These are phyloP conservation scores for Fusarium newnesense DNA, from an alignment of 2,329 filamentous ascomycete species.

Conservation along the genomic window DNA sequence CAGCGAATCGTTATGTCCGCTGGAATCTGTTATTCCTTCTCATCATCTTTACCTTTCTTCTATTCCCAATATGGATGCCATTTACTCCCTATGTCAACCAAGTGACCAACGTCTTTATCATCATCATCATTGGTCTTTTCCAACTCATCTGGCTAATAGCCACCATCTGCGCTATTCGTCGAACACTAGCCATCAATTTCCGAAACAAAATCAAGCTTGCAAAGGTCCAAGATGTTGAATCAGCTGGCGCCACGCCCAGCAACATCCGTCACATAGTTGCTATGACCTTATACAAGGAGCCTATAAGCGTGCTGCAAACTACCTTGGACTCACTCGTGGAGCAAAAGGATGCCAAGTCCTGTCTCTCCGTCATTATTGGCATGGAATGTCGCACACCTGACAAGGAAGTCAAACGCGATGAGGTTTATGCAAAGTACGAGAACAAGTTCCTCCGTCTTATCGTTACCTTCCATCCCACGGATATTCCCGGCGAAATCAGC, in stretches of 20 bases:
- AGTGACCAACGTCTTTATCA: conserved; percentile 18
- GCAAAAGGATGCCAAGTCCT: conserved; percentile 11
- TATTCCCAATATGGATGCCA: conserved; percentile 28
- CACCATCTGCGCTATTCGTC: conserved; percentile 27
- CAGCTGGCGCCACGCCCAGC: not conserved
- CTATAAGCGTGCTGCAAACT: conserved; percentile 21
- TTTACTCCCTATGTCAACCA: conserved; percentile 17
- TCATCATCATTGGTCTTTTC: conserved; percentile 22
- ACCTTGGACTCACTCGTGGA: conserved; percentile 21
- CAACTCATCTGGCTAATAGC: conserved; percentile 30
- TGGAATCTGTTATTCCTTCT: conserved; percentile 24
- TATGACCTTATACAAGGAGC: conserved; percentile 29
- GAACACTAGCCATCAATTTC: conserved; percentile 29
- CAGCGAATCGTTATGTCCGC: conserved; percentile 27
- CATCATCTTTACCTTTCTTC: conserved; percentile 17
- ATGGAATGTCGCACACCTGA: conserved; percentile 28
- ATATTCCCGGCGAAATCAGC: conserved; percentile 16
- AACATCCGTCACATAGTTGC: conserved; percentile 28
- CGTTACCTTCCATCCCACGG: conserved; percentile 22
- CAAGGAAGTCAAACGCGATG: conserved; percentile 21
- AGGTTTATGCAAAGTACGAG: conserved; percentile 20
- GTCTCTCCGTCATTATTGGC: conserved; percentile 17
- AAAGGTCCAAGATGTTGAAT: conserved; percentile 15
- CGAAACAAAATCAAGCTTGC: conserved; percentile 6
- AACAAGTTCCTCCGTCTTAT: conserved; percentile 24